Evolutionary conservation across 257 asterid genomes (phyloP).

Genomic region (Nicotiana tabacum): DNA sequence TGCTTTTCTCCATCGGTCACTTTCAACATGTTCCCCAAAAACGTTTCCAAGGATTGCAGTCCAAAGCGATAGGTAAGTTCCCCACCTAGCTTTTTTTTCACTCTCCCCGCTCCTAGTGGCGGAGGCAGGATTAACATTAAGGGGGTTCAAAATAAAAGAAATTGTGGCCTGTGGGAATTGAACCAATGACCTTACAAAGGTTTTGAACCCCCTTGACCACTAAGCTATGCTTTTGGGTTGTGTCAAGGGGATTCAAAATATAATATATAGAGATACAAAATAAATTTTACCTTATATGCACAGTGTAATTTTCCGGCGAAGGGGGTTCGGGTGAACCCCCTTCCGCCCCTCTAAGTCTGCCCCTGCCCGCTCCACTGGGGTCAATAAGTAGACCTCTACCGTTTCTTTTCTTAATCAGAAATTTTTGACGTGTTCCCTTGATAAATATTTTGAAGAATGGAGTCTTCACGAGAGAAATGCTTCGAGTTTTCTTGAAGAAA

Average conservation of each 20-base stretch:
- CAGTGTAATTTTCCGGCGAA: too few relatives aligned
- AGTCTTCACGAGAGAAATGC: neutral
- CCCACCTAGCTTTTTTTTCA: neutral
- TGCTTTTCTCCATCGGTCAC: neutral
- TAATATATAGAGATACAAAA: too few relatives aligned
- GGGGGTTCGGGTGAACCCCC: too few relatives aligned
- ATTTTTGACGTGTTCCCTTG: neutral
- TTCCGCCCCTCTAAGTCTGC: too few relatives aligned
- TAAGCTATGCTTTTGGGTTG: too few relatives aligned
- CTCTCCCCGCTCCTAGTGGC: neutral
- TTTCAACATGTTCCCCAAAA: neutral
- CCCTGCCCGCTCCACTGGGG: neutral
- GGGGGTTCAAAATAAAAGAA: too few relatives aligned
- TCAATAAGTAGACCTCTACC: neutral
- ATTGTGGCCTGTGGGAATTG: too few relatives aligned
- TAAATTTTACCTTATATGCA: too few relatives aligned
- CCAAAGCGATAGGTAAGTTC: neutral
- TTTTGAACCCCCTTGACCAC: too few relatives aligned
- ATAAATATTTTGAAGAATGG: neutral
- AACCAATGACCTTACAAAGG: too few relatives aligned
- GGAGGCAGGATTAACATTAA: too few relatives aligned
- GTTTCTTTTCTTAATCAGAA: neutral
- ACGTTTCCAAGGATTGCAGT: neutral
- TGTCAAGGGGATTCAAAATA: too few relatives aligned
- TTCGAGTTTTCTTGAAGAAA: neutral